Evolutionary conservation across 2,329 filamentous ascomycete genomes (phyloP).

Genomic region (Neopestalotiopsis sp.): DNA sequence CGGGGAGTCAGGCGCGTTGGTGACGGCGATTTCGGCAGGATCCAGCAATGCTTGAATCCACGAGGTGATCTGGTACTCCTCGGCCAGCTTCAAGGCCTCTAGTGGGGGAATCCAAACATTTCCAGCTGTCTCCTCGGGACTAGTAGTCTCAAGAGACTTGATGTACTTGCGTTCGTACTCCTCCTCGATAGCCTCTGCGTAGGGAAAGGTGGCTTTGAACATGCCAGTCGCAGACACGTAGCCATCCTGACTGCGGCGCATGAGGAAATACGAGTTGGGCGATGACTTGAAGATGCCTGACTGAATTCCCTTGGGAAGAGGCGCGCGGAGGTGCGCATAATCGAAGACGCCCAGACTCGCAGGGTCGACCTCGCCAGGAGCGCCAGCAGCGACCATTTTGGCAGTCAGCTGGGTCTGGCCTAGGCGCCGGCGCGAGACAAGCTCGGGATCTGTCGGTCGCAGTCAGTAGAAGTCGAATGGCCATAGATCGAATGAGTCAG

Average conservation of each 20-base stretch:
- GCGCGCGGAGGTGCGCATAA: constrained; percentile 93
- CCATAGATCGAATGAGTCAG: constrained; percentile 21
- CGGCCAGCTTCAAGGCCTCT: constrained; percentile 79
- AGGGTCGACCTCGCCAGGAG: constrained; percentile 73
- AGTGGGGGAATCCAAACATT: constrained; percentile 95
- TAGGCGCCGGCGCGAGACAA: constrained; percentile 83
- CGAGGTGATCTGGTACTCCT: constrained; percentile 82
- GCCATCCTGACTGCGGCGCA: constrained; percentile 86
- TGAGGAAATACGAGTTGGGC: constrained; percentile 95
- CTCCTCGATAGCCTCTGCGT: constrained; percentile 75
- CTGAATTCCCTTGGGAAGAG: constrained; percentile 86
- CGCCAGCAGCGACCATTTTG: constrained; percentile 76
- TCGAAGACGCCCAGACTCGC: constrained; percentile 85
- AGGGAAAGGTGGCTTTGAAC: constrained; percentile 90
- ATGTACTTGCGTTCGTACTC: constrained; percentile 81
- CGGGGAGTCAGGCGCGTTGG: constrained; percentile 65
- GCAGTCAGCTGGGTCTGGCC: constrained; percentile 91
- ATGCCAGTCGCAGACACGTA: constrained; percentile 87
- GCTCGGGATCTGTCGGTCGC: constrained; percentile 65
- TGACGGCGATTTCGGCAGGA: constrained; percentile 73
- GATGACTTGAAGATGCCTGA: constrained; percentile 92
- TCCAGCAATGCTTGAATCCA: constrained; percentile 96
- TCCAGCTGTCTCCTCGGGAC: constrained; percentile 89
- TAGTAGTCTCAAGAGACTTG: constrained; percentile 81
- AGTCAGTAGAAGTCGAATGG: constrained; percentile 25